phyloP scores from a whole-genome alignment of 129 eudicot genomes.

The Lonicera japonica region DNA sequence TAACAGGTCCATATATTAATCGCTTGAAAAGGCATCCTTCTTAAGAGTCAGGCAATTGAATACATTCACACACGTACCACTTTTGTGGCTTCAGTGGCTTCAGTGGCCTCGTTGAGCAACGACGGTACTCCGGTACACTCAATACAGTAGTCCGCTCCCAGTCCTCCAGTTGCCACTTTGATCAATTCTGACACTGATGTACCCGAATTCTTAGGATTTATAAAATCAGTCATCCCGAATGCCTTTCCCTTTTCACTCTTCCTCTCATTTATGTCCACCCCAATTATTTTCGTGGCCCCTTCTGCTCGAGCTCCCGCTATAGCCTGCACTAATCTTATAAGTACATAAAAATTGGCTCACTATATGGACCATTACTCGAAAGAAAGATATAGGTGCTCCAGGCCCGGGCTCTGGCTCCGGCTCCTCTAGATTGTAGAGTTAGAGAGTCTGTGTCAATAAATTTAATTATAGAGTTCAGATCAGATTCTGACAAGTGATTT shows the following conservation, averaged over 20 bases:
- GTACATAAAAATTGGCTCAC: not conserved
- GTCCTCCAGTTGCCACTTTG: constrained; percentile 21
- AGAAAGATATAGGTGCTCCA: too few relatives aligned
- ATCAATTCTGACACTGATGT: constrained; percentile 22
- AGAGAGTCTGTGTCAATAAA: too few relatives aligned
- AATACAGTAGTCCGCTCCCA: constrained; percentile 25
- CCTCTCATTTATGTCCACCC: constrained; percentile 12
- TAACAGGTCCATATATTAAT: too few relatives aligned
- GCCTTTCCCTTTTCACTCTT: constrained; percentile 10
- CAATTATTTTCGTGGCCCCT: constrained; percentile 24
- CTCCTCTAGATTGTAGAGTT: too few relatives aligned
- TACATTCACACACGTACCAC: constrained; percentile 12
- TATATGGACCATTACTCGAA: too few relatives aligned
- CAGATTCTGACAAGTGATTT: too few relatives aligned
- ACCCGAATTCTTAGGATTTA: constrained; percentile 16
- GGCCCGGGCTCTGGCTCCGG: too few relatives aligned
- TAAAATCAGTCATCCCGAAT: constrained; percentile 33
- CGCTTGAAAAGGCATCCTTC: too few relatives aligned
- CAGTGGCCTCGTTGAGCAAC: constrained; percentile 19
- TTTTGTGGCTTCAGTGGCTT: constrained; percentile 24
- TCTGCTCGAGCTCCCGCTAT: constrained; percentile 25
- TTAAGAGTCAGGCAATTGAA: too few relatives aligned
- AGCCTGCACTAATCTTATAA: constrained; percentile 9
- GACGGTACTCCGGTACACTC: constrained; percentile 28
- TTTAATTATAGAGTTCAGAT: too few relatives aligned